Base-by-base conservation (phyloP, 139 green algal genomes). In the Auxenochlorella pyrenoidosa region DNA sequence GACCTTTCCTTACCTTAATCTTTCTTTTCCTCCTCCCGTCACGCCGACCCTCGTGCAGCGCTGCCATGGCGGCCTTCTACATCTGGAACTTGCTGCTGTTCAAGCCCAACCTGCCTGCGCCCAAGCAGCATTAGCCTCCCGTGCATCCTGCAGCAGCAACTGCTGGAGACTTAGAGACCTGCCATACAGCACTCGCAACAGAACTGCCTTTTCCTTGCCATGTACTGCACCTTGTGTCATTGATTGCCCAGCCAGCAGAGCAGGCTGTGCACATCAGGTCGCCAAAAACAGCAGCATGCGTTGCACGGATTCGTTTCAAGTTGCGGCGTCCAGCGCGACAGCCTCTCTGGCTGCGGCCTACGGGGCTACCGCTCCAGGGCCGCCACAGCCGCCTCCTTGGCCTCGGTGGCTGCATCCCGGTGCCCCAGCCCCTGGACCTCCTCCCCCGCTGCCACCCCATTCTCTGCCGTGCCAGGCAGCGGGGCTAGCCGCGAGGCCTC, bases 361-460 rank as follows among this genome's bases (percentile, higher is more conserved):
- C 66, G 21, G 32, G 0, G 59, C 82, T 87, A 88, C 32, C 44
- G 65, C 63, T 88, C 75, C 60, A 88, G 60, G 41, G 28, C 24
- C 43, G 47, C 34, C 38, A 78, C 87, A 3, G 85, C 47, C 18
- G 70, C 87, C 81, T 90, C 87, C 44, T 82, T 83, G 28, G 87
- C 87, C 65, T 83, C 87, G 4, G 87, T 87, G 80, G 65, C 65
- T 0, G 71, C 43, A 71, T 86, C 54, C 0, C 51, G 19, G 36
- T 89, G 86, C 10, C 78, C 86, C 34, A 85, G 63, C 36, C 85
- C 85, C 63, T 89, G 43, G 2, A 89, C 85, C 24, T 54, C 26
- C 34, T 5, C 30, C 18, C 30, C 65, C 51, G 19, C 41, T 34
- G 34, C 38, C 22, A 22, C 54, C 54, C 54, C 54, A 24, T 63